phyloP scores from a whole-genome alignment of 2,329 filamentous ascomycete genomes.

The Claviceps sp. region DNA sequence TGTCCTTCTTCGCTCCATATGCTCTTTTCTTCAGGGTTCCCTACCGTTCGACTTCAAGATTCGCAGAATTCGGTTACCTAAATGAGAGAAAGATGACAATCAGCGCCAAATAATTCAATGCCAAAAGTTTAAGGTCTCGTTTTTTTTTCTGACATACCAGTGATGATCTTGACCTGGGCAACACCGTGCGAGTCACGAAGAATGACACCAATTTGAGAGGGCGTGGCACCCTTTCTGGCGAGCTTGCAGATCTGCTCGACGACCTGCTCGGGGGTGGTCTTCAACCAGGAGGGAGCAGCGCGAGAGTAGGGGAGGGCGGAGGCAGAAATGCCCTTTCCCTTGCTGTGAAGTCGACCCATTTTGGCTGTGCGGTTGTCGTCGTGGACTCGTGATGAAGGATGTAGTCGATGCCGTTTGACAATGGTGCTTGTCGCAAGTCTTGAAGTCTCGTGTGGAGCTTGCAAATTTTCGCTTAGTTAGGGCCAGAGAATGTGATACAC shows the following conservation, averaged over 20 bases:
- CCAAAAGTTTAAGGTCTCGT: neutral
- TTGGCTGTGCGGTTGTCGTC: slow-evolving; percentile 35
- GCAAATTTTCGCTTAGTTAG: slow-evolving; percentile 34
- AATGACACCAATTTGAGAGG: slow-evolving; percentile 97
- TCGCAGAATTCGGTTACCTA: slow-evolving; percentile 99
- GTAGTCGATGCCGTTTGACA: slow-evolving; percentile 15
- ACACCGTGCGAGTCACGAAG: slow-evolving; percentile 97
- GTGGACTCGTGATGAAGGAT: slow-evolving; percentile 16
- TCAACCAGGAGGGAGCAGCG: slow-evolving; percentile 85
- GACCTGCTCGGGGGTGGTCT: slow-evolving; percentile 96
- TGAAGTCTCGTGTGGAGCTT: slow-evolving; percentile 25
- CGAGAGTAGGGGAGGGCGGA: slow-evolving; percentile 96
- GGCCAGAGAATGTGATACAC: slow-evolving; percentile 18
- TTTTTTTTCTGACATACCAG: slow-evolving; percentile 50
- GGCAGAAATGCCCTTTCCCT: slow-evolving; percentile 97
- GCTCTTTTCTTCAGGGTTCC: slow-evolving; percentile 27
- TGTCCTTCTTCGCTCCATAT: slow-evolving; percentile 15
- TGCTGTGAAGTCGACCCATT: slow-evolving; percentile 98
- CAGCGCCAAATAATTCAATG: neutral
- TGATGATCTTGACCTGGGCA: slow-evolving; percentile 94
- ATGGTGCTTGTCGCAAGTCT: slow-evolving; percentile 14
- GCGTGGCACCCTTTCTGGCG: slow-evolving; percentile 96
- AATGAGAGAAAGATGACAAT: slow-evolving; percentile 4
- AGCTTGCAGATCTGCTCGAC: slow-evolving; percentile 99
- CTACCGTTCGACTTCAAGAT: slow-evolving; percentile 97